Evolutionary conservation across 169 alveolate genomes (phyloP).

Genomic region (Cystoisospora suis): DNA sequence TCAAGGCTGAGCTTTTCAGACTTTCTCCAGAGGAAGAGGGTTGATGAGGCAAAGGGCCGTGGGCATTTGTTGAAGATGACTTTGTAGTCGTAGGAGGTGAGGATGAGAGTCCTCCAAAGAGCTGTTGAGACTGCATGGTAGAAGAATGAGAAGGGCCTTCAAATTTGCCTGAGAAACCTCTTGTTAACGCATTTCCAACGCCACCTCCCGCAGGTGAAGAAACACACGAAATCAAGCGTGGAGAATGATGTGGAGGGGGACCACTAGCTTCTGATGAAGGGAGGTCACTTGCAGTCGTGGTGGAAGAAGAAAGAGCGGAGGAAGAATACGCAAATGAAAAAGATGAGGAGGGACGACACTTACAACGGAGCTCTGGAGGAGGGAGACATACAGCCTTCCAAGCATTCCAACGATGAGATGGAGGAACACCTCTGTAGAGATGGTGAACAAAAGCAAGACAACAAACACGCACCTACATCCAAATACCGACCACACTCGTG

Average conservation of each 20-base stretch:
- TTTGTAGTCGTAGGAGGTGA: no score
- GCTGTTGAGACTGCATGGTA: no score
- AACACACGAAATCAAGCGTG: neutral
- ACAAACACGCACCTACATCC: neutral
- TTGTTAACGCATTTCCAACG: neutral
- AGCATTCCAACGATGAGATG: conserved; percentile 45
- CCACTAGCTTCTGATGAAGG: neutral
- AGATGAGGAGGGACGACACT: neutral
- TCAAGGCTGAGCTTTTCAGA: no score
- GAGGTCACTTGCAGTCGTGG: neutral
- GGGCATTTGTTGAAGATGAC: no score
- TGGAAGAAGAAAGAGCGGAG: neutral
- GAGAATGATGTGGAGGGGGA: neutral
- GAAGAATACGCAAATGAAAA: neutral
- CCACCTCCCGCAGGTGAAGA: conserved; percentile 31
- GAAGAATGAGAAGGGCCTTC: no score
- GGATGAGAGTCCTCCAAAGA: no score
- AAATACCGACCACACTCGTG: neutral
- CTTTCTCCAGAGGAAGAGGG: no score
- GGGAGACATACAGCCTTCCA: conserved; percentile 36
- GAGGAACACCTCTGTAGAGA: conserved; percentile 49
- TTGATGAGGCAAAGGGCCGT: no score
- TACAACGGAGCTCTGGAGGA: conserved; percentile 15
- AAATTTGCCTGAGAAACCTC: neutral
- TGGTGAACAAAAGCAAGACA: neutral